Base-by-base conservation (phyloP, 768 basidiomycete species). In the Russula virescens region DNA sequence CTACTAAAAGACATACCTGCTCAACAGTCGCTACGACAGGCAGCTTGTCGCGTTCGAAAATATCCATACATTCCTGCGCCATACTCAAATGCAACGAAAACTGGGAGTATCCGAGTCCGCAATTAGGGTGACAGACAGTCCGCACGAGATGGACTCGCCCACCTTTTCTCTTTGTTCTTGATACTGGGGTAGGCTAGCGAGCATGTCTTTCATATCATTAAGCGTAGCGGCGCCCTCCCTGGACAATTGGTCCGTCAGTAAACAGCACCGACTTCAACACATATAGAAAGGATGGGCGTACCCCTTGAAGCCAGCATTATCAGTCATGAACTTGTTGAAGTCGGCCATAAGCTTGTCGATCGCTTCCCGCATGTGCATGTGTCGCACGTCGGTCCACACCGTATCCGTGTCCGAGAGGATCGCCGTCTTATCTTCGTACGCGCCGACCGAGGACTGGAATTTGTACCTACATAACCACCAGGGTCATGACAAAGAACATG, bases 151-250 rank as follows among this genome's bases (percentile, higher is more conserved):
- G 18, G 25, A 21, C 16, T 6, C 8, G 52, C 74, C 21, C 42
- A 89, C 94, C 84, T 94, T 94, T 73, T 99, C 95, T 60, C 96
- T 83, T 68, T 93, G 90, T 66, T 97, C 94, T 75, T 95, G 91
- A 69, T 90, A 97, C 74, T 97, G 93, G 2, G 95, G 94, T 64
- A 99, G 73, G 70, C 79, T 92, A 35, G 97, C 97, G 38, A 99
- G 79, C 96, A 98, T 97, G 70, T 99, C 97, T 74, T 97, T 98
- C 91, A 99, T 95, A 75, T 98, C 96, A 70, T 94, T 96, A 51
- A 99, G 73, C 69, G 84, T 94, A 51, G 91, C 89, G 10, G 89
- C 91, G 48, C 88, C 86, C 68, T 91, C 85, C 28, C 89, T 88
- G 60, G 26, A 61, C 54, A 50, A 63, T 59, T 13, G 16, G 34